A percentile compares a stretch with the other conserved stretches of the same genome.
Evolutionary conservation across 2,329 filamentous ascomycete genomes (phyloP).

Genomic region (Camptophora hylomeconis): DNA sequence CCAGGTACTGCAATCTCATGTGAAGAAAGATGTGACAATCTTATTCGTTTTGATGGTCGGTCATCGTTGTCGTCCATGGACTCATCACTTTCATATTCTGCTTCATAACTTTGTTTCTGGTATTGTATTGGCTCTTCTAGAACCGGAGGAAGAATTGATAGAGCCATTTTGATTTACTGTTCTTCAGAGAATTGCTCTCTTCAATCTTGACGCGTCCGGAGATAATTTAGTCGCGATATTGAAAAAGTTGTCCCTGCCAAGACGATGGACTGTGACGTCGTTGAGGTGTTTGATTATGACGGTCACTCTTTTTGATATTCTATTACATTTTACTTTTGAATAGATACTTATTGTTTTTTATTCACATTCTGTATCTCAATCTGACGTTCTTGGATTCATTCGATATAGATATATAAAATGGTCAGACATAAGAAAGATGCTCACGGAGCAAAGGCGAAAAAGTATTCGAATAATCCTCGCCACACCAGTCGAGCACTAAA

Average conservation of each 20-base stretch:
- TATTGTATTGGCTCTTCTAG: constrained; percentile 22
- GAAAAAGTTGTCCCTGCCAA: no score
- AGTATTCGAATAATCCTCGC: constrained; percentile 48
- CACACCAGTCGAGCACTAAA: constrained; percentile 37
- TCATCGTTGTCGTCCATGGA: constrained; percentile 34
- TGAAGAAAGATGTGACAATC: constrained; percentile 17
- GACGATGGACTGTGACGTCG: no score
- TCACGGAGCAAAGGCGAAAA: constrained; percentile 59
- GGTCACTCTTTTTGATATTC: no score
- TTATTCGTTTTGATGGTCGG: constrained; percentile 27
- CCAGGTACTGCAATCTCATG: constrained; percentile 71
- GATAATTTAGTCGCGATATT: neutral
- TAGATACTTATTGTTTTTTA: no score
- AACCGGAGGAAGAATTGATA: constrained; percentile 45
- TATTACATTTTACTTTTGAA: no score
- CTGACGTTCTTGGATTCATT: no score
- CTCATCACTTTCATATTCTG: constrained; percentile 35
- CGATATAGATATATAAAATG: no score
- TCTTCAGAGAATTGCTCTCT: no score
- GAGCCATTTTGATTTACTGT: constrained; percentile 34
- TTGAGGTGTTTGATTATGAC: no score
- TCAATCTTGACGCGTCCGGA: neutral
- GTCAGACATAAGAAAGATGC: constrained; percentile 93
- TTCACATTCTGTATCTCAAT: no score
- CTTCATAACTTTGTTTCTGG: constrained; percentile 22